Percentiles rank a stretch among this genome's conserved stretches.
Conservation (phyloP, 2,329 filamentous ascomycete species). For the Thermoascus crustaceus region DNA sequence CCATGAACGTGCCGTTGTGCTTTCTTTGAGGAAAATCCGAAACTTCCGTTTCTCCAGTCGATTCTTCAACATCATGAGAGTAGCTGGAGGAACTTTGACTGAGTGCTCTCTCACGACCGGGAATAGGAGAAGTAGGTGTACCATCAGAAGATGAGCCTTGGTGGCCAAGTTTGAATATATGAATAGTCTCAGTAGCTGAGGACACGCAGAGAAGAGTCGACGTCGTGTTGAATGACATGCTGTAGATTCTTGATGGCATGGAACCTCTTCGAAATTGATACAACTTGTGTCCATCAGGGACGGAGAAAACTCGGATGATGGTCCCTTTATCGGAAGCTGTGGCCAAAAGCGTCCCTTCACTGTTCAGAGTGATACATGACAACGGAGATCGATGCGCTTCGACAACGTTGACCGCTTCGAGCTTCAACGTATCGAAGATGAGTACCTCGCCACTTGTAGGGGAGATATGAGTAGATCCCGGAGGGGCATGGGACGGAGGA, state of each 20-base stretch:
- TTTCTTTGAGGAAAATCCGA: constrained; percentile 34
- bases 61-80: constrained; percentile 24
- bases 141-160: constrained; percentile 25
- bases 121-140: constrained; percentile 17
- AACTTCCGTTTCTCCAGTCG: constrained; percentile 19
- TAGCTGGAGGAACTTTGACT: constrained; percentile 21
- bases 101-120: constrained; percentile 17
- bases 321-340: constrained; percentile 97
- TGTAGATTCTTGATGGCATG: constrained; percentile 91
- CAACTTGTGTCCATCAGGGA: constrained; percentile 83
- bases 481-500: constrained; percentile 74
- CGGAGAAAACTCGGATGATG: constrained; percentile 90
- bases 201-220: constrained; percentile 92
- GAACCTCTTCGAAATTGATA: constrained; percentile 95
- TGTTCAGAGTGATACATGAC: constrained; percentile 85
- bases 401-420: constrained; percentile 91
- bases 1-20: constrained; percentile 71
- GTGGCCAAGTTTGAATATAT: constrained; percentile 75
- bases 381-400: constrained; percentile 89
- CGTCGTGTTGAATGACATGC: constrained; percentile 96
- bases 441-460: constrained; percentile 87
- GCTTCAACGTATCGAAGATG: constrained; percentile 79
- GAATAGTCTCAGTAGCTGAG: constrained; percentile 90
- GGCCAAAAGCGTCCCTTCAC: constrained; percentile 80
- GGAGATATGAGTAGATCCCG: constrained; percentile 61